Conservation (phyloP, 179 eudicot genomes). For the Gypsophila paniculata region DNA sequence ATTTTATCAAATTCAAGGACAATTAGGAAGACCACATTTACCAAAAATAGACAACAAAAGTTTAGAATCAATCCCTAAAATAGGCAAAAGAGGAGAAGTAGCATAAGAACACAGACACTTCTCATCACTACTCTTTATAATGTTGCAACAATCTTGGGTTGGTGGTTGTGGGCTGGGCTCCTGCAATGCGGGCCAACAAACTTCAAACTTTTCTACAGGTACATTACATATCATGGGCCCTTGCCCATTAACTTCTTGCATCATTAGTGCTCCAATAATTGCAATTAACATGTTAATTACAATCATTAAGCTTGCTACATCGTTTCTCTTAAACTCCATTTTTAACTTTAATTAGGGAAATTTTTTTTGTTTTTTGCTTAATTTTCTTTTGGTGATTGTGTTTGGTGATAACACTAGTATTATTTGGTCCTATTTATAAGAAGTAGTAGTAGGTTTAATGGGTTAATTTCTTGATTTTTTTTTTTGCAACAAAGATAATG, state of each 20-base stretch:
- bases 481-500: too few species aligned
- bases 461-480: background rate
- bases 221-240: background rate
- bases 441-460: too few species aligned
- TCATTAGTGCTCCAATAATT: background rate
- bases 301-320: background rate
- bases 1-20: background rate
- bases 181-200: constrained; percentile 12
- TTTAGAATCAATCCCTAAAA: constrained; percentile 9
- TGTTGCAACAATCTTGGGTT: constrained; percentile 9
- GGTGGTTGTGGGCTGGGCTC: constrained; percentile 20
- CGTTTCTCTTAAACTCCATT: constrained; percentile 10
- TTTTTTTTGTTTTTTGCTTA: background rate
- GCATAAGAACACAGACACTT: constrained; percentile 20
- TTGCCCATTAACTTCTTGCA: background rate
- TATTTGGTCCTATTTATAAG: background rate
- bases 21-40: constrained; percentile 27
- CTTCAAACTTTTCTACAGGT: background rate
- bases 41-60: constrained; percentile 22
- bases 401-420: background rate
- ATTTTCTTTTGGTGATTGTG: background rate
- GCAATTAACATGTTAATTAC: constrained; percentile 18
- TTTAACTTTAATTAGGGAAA: background rate
- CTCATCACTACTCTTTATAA: constrained; percentile 7
- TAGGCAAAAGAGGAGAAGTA: constrained; percentile 22